Evolutionary conservation across 2,329 filamentous ascomycete species (phyloP).

Genomic region (Arthrocladium fulminans): DNA sequence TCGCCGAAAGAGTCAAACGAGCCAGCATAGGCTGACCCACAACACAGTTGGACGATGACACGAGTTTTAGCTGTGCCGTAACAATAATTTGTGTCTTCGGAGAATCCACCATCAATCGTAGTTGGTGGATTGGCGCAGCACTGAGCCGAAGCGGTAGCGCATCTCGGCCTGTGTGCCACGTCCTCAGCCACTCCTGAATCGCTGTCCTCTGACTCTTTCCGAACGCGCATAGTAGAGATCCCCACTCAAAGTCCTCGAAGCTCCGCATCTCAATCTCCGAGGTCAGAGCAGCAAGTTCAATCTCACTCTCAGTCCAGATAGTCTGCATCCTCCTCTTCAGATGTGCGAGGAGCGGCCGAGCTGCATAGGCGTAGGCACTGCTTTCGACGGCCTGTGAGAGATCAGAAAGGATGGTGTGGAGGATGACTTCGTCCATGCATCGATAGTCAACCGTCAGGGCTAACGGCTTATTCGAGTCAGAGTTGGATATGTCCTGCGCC

Average conservation of each 20-base stretch:
- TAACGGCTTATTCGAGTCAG: slow-evolving; percentile 5
- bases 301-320: slow-evolving; percentile 39
- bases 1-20: neutral
- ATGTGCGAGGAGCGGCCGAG: slow-evolving; percentile 44
- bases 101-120: slow-evolving; percentile 83
- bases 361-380: slow-evolving; percentile 40
- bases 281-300: slow-evolving; percentile 48
- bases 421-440: slow-evolving; percentile 65
- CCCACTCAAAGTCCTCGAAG: slow-evolving; percentile 48
- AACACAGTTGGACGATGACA: neutral
- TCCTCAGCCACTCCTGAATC: slow-evolving; percentile 43
- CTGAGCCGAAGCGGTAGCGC: slow-evolving; percentile 11
- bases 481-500: slow-evolving; percentile 11
- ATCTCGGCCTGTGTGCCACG: slow-evolving; percentile 45
- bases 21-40: slow-evolving; percentile 6
- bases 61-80: slow-evolving; percentile 55
- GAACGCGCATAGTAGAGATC: slow-evolving; percentile 43
- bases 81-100: slow-evolving; percentile 75
- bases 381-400: slow-evolving; percentile 41
- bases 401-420: slow-evolving; percentile 36
- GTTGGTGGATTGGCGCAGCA: slow-evolving; percentile 41
- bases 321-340: slow-evolving; percentile 40
- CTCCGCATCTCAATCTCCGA: slow-evolving; percentile 43
- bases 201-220: slow-evolving; percentile 35
- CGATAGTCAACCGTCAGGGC: slow-evolving; percentile 65